phyloP scores from a whole-genome alignment of 495 filamentous ascomycete species.

The Penicillium canariense region DNA sequence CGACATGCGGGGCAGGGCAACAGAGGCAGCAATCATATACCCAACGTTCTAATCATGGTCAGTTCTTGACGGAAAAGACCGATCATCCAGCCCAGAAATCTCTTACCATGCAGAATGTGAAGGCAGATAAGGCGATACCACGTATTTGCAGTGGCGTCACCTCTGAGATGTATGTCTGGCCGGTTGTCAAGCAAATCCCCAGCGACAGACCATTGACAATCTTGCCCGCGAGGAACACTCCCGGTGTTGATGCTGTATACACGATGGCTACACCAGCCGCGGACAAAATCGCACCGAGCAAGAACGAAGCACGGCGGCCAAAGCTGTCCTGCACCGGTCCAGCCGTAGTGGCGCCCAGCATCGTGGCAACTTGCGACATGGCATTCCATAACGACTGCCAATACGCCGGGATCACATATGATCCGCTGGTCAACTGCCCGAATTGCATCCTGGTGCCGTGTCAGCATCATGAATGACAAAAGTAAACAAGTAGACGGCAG shows the following conservation, averaged over 20 bases:
- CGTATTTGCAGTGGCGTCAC: slow-evolving; percentile 23
- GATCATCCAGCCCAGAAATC: not conserved
- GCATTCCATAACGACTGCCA: slow-evolving; percentile 33
- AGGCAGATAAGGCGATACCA: slow-evolving; percentile 20
- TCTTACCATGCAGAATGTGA: slow-evolving; percentile 21
- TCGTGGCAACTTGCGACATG: slow-evolving; percentile 22
- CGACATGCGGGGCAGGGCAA: slow-evolving; percentile 9
- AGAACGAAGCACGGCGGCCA: slow-evolving; percentile 21
- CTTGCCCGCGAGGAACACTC: slow-evolving; percentile 28
- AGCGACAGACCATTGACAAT: slow-evolving; percentile 22
- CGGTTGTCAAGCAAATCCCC: slow-evolving; percentile 20
- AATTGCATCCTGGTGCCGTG: slow-evolving; percentile 8
- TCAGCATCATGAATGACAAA: not conserved
- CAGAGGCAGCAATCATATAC: slow-evolving; percentile 16
- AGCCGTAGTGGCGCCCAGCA: slow-evolving; percentile 21
- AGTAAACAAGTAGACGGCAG: not conserved
- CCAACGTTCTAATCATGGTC: slow-evolving; percentile 10
- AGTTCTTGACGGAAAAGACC: not conserved
- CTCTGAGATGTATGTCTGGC: slow-evolving; percentile 31
- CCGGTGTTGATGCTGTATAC: slow-evolving; percentile 16
- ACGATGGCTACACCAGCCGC: slow-evolving; percentile 22
- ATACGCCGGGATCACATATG: slow-evolving; percentile 23
- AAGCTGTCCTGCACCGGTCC: slow-evolving; percentile 24
- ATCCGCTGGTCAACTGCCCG: slow-evolving; percentile 8
- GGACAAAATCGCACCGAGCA: slow-evolving; percentile 15